These are phyloP conservation scores for Dalbergia cultrata DNA, from an alignment of 306 rosid genomes.

Conservation along the genomic window DNA sequence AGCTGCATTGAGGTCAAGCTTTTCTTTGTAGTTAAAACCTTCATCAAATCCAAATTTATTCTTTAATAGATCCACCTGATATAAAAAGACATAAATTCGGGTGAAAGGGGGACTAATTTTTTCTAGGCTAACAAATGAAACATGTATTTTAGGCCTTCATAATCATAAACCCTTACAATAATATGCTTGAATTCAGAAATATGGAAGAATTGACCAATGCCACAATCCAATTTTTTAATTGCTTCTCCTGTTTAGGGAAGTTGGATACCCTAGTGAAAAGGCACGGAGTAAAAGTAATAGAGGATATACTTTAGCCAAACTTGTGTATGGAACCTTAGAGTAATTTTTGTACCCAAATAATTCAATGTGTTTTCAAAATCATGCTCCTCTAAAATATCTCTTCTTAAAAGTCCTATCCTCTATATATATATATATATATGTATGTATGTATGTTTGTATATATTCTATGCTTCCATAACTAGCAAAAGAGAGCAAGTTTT, in stretches of 20 bases:
- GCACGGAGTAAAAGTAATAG: neutral
- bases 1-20: constrained; percentile 48
- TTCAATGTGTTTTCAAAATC: too few relatives aligned
- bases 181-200: neutral
- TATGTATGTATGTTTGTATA: too few relatives aligned
- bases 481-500: neutral
- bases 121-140: neutral
- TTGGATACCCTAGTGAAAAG: neutral
- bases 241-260: neutral
- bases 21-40: constrained; percentile 57
- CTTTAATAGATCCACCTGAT: constrained; percentile 51
- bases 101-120: neutral
- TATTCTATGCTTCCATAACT: too few relatives aligned
- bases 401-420: too few relatives aligned
- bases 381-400: too few relatives aligned
- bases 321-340: neutral
- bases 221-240: neutral
- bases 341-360: neutral
- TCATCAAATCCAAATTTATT: constrained; percentile 55
- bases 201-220: neutral
- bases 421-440: too few relatives aligned
- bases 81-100: neutral
- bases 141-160: neutral
- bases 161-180: neutral
- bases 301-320: neutral